Evolutionary conservation across 441 rosid genomes (phyloP), one percentile per base, ranked within the genome.

Genomic region (Breynia disticha): DNA sequence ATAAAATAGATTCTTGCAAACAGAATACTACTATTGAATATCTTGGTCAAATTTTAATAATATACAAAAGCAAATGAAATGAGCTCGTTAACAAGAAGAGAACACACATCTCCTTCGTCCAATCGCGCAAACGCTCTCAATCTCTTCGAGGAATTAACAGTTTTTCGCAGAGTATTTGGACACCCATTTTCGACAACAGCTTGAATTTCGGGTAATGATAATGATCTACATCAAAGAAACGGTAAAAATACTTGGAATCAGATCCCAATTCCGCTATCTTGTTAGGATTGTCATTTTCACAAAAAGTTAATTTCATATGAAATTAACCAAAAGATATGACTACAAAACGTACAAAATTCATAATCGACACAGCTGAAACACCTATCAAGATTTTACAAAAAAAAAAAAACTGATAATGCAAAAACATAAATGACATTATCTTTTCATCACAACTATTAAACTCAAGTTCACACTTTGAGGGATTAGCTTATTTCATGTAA

Each of bases 21-120:
- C 32, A 9, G 35, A 28, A 28, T 28, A 9, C 1, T 3, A 28
- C 35, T 28, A 28, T 2, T 28, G 35, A 28, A 28, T 28, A 28
- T 28, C 32, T 46, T 46, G 19, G 11, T 5, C 20, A 48, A 17
- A 20, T 20, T 11, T 39, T 10, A 28, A 47, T 15, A 20, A 58
- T 38, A 11, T n/a, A 24, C 47, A 35, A 63, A 52, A 58, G 51
- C 19, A 24, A 35, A 64, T 11, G 1, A 19, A 55, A 41, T 52
- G 14, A 39, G 4, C 32, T 39, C 19, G 42, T 11, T 7, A 54
- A 43, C 59, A 59, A 37, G 12, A 12, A 35, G 52, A 15, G 11
- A 43, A 64, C 86, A 63, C 78, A 93, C 98, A 65, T 88, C 95
- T 65, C 79, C 97, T 79, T 93, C 98, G 16, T 88, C 88, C 39